Conservation (phyloP, 2,329 filamentous ascomycete species). For the Fusarium sp. region DNA sequence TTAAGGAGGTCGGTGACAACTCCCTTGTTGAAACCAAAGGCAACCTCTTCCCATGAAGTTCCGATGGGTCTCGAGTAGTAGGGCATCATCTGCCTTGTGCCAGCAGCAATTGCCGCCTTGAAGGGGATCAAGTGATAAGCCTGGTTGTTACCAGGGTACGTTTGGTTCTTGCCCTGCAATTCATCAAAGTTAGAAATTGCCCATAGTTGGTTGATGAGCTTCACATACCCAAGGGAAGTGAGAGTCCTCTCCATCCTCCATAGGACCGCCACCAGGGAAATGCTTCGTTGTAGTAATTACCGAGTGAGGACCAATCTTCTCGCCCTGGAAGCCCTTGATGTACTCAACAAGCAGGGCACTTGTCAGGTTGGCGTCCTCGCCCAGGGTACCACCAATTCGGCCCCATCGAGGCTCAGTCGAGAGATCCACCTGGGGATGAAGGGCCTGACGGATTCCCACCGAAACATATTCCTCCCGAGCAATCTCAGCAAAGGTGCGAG, state of each 20-base stretch:
- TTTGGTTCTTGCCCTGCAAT: constrained; percentile 58
- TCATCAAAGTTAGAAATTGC: constrained; percentile 31
- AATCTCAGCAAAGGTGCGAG: constrained; percentile 59
- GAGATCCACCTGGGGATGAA: constrained; percentile 63
- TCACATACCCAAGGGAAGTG: constrained; percentile 54
- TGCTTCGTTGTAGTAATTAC: constrained; percentile 64
- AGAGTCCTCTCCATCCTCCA: constrained; percentile 61
- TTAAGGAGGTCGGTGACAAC: constrained; percentile 62
- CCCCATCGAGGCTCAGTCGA: constrained; percentile 64
- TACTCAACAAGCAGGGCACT: constrained; percentile 53
- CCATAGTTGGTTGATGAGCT: fast-evolving
- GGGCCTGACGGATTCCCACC: constrained; percentile 55
- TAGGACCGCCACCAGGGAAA: constrained; percentile 62
- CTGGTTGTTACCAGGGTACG: constrained; percentile 60
- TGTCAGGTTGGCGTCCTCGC: constrained; percentile 58
- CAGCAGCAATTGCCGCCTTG: constrained; percentile 60
- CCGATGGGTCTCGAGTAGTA: constrained; percentile 61
- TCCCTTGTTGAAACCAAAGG: constrained; percentile 62
- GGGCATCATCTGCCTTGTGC: constrained; percentile 63
- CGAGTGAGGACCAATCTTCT: constrained; percentile 54
- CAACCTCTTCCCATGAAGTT: constrained; percentile 58
- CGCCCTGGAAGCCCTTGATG: constrained; percentile 59
- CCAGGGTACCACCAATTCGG: constrained; percentile 56
- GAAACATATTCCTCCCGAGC: constrained; percentile 58
- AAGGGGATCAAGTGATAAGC: constrained; percentile 63